These are phyloP conservation scores for Chondrostereum purpureum DNA, from an alignment of 1,284 basidiomycete genomes.

Conservation along the genomic window DNA sequence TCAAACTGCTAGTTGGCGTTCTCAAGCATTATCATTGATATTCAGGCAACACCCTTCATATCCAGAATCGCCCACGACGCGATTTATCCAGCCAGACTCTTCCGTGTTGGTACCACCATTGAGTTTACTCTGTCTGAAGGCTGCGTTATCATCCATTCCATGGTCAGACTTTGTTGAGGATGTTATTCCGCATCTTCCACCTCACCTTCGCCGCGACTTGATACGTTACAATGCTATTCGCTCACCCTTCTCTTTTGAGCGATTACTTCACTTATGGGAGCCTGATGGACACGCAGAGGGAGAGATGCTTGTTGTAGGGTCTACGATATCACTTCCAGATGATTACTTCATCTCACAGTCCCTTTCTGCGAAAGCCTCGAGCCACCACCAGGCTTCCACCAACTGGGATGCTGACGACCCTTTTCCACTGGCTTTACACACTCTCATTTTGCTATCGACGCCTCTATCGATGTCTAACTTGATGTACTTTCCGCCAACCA, in stretches of 20 bases:
- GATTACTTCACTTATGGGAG: slow-evolving; percentile 42
- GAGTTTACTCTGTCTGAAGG: slow-evolving; percentile 45
- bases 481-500: slow-evolving; percentile 23
- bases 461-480: slow-evolving; percentile 28
- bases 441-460: slow-evolving; percentile 32
- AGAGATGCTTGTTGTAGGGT: slow-evolving; percentile 58
- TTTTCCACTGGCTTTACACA: slow-evolving; percentile 27
- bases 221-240: slow-evolving; percentile 51
- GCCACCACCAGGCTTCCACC: background rate
- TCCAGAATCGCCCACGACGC: slow-evolving; percentile 4
- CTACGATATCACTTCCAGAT: slow-evolving; percentile 35
- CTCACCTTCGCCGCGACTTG: slow-evolving; percentile 49
- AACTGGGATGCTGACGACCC: slow-evolving; percentile 30
- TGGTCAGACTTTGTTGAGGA: slow-evolving; percentile 34
- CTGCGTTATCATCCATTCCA: slow-evolving; percentile 26
- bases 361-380: background rate
- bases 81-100: slow-evolving; percentile 4
- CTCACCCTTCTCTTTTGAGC: slow-evolving; percentile 40
- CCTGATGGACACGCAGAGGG: slow-evolving; percentile 47
- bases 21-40: slow-evolving; percentile 43
- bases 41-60: slow-evolving; percentile 26
- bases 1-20: slow-evolving; percentile 39
- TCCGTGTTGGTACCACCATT: slow-evolving; percentile 35
- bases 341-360: slow-evolving; percentile 29
- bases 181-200: slow-evolving; percentile 43